A percentile compares a stretch with the other conserved stretches of the same genome.
phyloP scores from a whole-genome alignment of 1,139 yeast genomes.

The Entelexis paramagnoliae region DNA sequence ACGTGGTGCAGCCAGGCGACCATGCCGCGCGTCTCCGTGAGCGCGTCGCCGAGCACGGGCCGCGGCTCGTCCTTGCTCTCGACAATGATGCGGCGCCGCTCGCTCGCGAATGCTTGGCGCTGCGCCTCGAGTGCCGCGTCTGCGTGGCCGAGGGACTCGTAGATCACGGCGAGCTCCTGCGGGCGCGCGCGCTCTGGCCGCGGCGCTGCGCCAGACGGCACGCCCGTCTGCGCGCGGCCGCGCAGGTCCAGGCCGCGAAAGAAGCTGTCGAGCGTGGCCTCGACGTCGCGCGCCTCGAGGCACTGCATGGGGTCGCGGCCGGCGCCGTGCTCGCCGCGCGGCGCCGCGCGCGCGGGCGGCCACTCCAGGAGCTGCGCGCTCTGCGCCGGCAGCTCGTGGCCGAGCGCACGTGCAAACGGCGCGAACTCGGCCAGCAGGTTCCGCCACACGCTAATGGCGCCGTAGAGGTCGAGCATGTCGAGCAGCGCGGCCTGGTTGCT shows the following conservation, averaged over 20 bases:
- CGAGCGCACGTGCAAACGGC: background rate
- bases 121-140: slow-evolving; percentile 4
- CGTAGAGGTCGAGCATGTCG: slow-evolving; percentile 1
- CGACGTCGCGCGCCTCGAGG: background rate
- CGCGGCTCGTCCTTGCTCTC: background rate
- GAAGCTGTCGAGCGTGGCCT: background rate
- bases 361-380: background rate
- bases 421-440: background rate
- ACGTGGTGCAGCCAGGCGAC: slow-evolving; percentile 4
- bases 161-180: slow-evolving; percentile 1
- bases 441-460: background rate
- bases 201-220: background rate
- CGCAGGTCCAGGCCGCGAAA: background rate
- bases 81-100: slow-evolving; percentile 2
- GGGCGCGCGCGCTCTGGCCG: background rate
- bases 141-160: slow-evolving; percentile 5
- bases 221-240: too few relatives aligned
- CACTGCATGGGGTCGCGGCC: background rate
- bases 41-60: too few relatives aligned
- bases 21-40: slow-evolving; percentile 1
- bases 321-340: too few relatives aligned
- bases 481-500: background rate
- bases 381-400: background rate
- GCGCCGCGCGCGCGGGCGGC: background rate
- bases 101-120: slow-evolving; percentile 9